A percentile compares a stretch with the other conserved stretches of the same genome.
Conservation (phyloP, 2,329 filamentous ascomycete species). For the Westerdykella aurantiaca region DNA sequence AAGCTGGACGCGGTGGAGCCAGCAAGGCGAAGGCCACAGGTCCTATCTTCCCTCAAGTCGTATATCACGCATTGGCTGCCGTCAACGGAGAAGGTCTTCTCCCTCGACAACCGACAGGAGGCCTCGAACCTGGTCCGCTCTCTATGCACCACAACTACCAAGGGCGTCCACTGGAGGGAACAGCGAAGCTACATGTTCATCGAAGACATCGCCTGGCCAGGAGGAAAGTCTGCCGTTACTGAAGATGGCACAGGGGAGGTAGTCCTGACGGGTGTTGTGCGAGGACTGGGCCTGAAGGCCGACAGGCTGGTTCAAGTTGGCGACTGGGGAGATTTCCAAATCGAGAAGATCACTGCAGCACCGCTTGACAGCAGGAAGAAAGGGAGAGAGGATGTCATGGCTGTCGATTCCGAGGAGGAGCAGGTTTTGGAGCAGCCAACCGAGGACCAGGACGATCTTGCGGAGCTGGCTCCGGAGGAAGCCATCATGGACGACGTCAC, state of each 20-base stretch:
- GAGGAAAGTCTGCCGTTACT: conserved; percentile 38
- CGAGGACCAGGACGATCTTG: conserved; percentile 76
- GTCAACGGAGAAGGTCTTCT: conserved; percentile 83
- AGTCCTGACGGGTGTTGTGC: conserved; percentile 74
- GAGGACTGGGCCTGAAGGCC: conserved; percentile 80
- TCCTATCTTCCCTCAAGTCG: conserved; percentile 78
- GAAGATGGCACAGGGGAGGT: conserved; percentile 53
- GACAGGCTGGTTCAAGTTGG: conserved; percentile 87
- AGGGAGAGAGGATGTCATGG: conserved; percentile 61
- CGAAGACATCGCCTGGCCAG: conserved; percentile 71
- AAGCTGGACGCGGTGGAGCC: conserved; percentile 72
- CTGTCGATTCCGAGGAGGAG: conserved; percentile 53
- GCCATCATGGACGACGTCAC: conserved; percentile 68
- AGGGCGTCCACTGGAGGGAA: conserved; percentile 92
- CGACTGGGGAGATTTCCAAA: conserved; percentile 90
- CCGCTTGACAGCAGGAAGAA: conserved; percentile 56
- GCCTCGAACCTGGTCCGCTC: conserved; percentile 86
- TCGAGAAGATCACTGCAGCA: conserved; percentile 79
- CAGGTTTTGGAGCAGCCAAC: conserved; percentile 65
- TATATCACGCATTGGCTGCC: conserved; percentile 95
- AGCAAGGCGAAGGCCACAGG: conserved; percentile 68
- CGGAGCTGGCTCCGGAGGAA: conserved; percentile 80
- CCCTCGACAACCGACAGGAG: conserved; percentile 81
- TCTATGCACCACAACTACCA: conserved; percentile 84
- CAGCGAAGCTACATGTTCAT: conserved; percentile 93